Conservation (phyloP, 345 rosid genomes). For the Syzygium oleosum region DNA sequence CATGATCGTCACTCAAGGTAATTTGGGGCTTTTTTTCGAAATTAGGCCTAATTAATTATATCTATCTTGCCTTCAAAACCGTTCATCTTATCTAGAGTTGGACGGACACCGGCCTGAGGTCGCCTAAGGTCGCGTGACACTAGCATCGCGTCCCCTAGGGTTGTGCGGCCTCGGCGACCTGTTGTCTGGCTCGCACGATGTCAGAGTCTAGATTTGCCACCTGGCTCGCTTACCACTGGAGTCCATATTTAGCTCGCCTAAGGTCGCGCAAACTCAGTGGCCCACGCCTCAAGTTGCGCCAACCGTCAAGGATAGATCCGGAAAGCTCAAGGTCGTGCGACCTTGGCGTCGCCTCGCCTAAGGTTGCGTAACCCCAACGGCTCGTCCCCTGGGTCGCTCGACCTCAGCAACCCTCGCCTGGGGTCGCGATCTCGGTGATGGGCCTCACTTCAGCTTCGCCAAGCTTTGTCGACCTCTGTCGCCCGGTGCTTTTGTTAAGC, state of each 20-base stretch:
- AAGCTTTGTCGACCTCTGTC: fast-evolving
- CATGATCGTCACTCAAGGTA: too few relatives aligned
- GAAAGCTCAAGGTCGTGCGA: background rate
- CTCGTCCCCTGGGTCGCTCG: background rate
- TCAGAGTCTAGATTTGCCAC: background rate
- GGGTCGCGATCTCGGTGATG: background rate
- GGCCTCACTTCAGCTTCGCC: background rate
- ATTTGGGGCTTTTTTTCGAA: too few relatives aligned
- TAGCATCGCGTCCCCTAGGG: background rate
- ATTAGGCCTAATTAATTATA: too few relatives aligned
- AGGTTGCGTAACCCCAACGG: background rate
- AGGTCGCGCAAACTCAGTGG: background rate
- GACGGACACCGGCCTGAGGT: fast-evolving
- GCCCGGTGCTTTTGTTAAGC: background rate
- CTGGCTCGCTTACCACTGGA: background rate
- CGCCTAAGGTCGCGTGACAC: background rate
- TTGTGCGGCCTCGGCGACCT: fast-evolving
- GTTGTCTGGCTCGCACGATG: fast-evolving
- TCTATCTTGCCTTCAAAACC: fast-evolving
- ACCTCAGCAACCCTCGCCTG: background rate
- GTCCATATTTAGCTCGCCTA: background rate
- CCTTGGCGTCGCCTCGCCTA: background rate
- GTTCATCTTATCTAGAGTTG: background rate
- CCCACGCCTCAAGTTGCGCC: background rate
- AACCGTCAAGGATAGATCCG: fast-evolving